phyloP scores from a whole-genome alignment of 2,329 filamentous ascomycete species.

The Calonectria pteridis region DNA sequence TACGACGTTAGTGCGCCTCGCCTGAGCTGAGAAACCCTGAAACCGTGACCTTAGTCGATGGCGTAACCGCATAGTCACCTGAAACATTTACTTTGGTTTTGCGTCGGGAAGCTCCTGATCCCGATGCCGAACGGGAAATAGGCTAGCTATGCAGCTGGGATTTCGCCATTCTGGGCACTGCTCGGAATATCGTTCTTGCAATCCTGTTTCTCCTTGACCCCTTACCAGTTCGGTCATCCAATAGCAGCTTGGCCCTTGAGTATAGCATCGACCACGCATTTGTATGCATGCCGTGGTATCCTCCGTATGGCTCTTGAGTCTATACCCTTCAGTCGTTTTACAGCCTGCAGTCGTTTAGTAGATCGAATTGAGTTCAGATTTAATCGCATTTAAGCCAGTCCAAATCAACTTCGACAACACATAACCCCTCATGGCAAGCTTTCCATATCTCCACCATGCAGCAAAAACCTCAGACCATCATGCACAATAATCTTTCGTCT shows the following conservation, averaged over 20 bases:
- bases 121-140: neutral
- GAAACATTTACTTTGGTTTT: neutral
- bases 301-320: neutral
- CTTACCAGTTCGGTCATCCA: neutral
- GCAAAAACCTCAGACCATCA: slow-evolving; percentile 21
- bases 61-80: neutral
- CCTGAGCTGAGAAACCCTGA: neutral
- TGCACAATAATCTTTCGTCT: slow-evolving; percentile 20
- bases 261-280: neutral
- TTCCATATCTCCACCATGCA: neutral
- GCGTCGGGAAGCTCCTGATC: neutral
- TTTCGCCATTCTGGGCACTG: neutral
- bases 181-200: neutral
- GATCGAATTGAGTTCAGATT: slow-evolving; percentile 5
- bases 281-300: neutral
- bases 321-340: neutral
- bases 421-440: slow-evolving; percentile 11
- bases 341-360: neutral
- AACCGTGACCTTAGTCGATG: neutral
- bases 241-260: neutral
- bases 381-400: slow-evolving; percentile 22
- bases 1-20: neutral
- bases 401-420: slow-evolving; percentile 2
- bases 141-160: neutral
- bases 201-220: neutral